Conservation (phyloP, 768 basidiomycete species). For the Auriculariales sp. region DNA sequence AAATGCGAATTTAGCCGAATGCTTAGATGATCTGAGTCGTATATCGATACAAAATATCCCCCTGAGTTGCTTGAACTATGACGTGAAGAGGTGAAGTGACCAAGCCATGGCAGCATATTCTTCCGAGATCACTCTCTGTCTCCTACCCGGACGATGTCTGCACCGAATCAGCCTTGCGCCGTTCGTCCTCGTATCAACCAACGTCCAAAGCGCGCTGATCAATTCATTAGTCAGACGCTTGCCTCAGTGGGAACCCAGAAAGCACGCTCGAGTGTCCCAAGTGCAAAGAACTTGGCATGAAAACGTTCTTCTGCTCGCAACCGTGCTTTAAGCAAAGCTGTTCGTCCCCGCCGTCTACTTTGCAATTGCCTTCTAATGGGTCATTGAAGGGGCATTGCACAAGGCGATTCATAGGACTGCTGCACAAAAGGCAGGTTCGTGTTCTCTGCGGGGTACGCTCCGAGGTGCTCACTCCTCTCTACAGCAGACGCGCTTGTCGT, state of each 20-base stretch:
- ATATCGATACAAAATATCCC: too few species aligned
- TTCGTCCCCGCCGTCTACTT: constrained; percentile 26
- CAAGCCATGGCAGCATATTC: too few species aligned
- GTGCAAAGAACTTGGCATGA: constrained; percentile 81
- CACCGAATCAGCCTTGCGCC: too few species aligned
- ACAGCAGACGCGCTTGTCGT: too few species aligned
- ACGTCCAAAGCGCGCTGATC: too few species aligned
- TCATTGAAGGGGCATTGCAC: neutral
- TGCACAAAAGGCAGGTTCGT: neutral
- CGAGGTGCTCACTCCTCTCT: neutral
- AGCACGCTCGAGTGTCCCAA: constrained; percentile 86
- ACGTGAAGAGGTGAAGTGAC: too few species aligned
- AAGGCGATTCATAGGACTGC: neutral
- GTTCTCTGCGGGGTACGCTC: neutral
- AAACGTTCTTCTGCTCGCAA: constrained; percentile 85
- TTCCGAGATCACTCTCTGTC: too few species aligned
- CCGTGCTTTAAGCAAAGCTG: constrained; percentile 94
- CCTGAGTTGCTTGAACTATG: too few species aligned
- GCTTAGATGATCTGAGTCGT: too few species aligned
- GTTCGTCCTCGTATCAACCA: too few species aligned
- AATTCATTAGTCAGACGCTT: constrained; percentile 12
- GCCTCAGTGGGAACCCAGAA: constrained; percentile 70
- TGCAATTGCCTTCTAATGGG: constrained; percentile 6
- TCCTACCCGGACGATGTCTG: too few species aligned
- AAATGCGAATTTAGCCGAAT: too few species aligned